Evolutionary conservation across 345 rosid genomes (phyloP).

Genomic region (Rhizophora apiculata): DNA sequence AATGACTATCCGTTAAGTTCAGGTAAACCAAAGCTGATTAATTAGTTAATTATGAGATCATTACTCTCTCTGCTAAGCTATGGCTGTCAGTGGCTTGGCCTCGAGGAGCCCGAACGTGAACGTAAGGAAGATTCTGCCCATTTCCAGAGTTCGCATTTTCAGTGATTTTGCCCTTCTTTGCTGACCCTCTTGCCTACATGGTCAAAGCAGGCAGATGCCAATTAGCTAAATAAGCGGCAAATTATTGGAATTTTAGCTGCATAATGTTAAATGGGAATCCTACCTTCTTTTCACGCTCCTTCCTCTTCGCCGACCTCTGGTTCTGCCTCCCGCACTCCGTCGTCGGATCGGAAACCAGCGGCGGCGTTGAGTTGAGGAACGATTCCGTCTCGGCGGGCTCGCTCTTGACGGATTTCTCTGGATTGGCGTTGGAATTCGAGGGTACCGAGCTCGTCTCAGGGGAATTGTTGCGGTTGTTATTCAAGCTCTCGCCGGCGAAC

Average conservation of each 20-base stretch:
- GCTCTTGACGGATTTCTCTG: conserved; percentile 35
- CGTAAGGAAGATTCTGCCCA: conserved; percentile 59
- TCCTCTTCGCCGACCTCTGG: conserved; percentile 44
- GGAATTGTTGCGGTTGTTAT: conserved; percentile 16
- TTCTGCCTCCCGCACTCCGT: conserved; percentile 21
- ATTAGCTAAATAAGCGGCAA: not conserved
- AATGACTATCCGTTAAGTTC: conserved; percentile 3
- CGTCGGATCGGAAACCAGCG: conserved; percentile 33
- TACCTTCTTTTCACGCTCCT: conserved; percentile 58
- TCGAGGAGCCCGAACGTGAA: conserved; percentile 73
- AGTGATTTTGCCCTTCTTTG: conserved; percentile 45
- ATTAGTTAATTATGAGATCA: conserved; percentile 1
- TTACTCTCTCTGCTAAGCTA: conserved; percentile 79
- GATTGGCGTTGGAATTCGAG: conserved; percentile 31
- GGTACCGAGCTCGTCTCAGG: conserved; percentile 29
- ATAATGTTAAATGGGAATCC: not conserved
- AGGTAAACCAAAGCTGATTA: conserved; percentile 5
- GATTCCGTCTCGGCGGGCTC: conserved; percentile 43
- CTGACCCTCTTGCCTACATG: conserved; percentile 33
- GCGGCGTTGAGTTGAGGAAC: conserved; percentile 28
- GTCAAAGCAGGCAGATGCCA: not conserved
- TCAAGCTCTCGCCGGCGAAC: conserved; percentile 28
- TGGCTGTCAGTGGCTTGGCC: conserved; percentile 82
- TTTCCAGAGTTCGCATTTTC: conserved; percentile 38
- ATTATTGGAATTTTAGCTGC: not conserved